Percentiles rank a stretch among this genome's conserved stretches.
Evolutionary conservation across 768 basidiomycete genomes (phyloP).

Genomic region (Podaxis sp.): DNA sequence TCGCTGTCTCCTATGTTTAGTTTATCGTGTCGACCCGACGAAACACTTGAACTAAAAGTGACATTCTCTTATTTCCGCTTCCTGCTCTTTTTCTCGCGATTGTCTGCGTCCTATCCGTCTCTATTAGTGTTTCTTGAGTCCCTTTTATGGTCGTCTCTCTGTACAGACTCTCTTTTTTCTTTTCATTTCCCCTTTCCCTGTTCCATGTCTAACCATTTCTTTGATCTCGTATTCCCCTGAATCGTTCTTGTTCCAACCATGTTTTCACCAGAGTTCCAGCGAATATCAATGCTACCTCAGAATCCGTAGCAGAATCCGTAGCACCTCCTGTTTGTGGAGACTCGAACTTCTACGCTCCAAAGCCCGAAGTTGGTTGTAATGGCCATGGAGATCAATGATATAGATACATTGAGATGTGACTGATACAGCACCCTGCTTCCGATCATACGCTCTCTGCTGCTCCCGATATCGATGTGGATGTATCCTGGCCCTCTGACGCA

Average conservation of each 20-base stretch:
- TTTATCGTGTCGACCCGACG: background rate
- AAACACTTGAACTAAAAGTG: background rate
- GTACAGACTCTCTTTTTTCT: background rate
- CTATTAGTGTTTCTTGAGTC: background rate
- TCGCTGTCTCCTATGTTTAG: background rate
- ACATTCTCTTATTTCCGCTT: background rate
- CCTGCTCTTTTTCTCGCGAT: background rate
- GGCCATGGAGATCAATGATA: background rate
- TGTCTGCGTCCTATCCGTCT: background rate
- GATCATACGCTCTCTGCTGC: too few relatives aligned
- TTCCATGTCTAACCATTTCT: background rate
- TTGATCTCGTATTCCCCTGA: conserved; percentile 1
- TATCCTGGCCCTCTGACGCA: background rate
- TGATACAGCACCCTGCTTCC: background rate
- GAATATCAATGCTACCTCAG: background rate
- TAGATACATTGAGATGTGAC: background rate
- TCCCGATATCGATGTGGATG: too few relatives aligned
- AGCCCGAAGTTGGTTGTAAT: background rate
- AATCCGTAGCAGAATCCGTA: background rate
- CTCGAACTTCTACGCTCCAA: background rate
- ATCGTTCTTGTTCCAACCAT: background rate
- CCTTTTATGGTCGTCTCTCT: conserved; percentile 1
- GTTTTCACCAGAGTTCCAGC: background rate
- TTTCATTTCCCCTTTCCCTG: conserved; percentile 3
- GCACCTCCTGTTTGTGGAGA: background rate